phyloP scores from a whole-genome alignment of 345 rosid species.

The Rhodamnia argentea region DNA sequence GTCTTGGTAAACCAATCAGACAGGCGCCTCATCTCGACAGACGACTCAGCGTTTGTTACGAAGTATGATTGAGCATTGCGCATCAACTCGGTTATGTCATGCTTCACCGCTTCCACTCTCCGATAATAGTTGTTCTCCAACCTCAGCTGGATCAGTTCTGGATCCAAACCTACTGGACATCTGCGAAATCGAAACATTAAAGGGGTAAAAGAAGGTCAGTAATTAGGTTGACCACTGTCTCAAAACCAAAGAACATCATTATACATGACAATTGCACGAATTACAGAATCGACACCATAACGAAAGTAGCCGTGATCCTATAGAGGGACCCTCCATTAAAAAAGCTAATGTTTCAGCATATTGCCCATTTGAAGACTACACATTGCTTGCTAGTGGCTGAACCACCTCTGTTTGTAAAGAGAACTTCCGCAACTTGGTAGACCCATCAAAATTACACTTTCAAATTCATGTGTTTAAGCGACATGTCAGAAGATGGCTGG shows the following conservation, averaged over 20 bases:
- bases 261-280: not conserved
- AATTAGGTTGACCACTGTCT: not conserved
- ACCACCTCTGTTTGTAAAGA: not conserved
- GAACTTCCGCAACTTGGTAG: not conserved
- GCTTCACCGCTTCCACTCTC: slow-evolving; percentile 51
- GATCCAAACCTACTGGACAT: slow-evolving; percentile 77
- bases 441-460: not conserved
- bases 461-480: not conserved
- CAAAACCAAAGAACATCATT: not conserved
- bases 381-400: not conserved
- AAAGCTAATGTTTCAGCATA: not conserved
- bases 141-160: slow-evolving; percentile 66
- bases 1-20: slow-evolving; percentile 38
- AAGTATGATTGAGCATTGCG: slow-evolving; percentile 59
- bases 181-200: slow-evolving; percentile 21
- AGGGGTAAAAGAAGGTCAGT: not conserved
- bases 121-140: slow-evolving; percentile 72
- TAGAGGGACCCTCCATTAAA: not conserved
- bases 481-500: not conserved
- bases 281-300: not conserved
- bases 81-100: slow-evolving; percentile 61
- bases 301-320: not conserved
- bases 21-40: slow-evolving; percentile 46
- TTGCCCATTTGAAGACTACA: not conserved
- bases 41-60: slow-evolving; percentile 17